Conservation (phyloP, 208 protist species). For the Leishmania amazonensis region DNA sequence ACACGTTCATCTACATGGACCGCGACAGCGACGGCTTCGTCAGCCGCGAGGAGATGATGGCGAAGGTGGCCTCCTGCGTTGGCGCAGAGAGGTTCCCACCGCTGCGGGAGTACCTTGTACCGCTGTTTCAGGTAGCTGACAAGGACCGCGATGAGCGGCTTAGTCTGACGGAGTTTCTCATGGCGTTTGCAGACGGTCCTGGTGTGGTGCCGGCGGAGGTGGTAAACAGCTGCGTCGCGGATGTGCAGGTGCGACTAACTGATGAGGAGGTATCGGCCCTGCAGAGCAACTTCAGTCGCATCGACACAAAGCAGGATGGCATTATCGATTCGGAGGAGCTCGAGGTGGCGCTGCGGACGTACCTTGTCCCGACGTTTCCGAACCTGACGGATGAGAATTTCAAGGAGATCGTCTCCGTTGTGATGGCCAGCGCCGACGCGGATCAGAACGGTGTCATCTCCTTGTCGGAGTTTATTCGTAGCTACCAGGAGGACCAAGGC, state of each 20-base stretch:
- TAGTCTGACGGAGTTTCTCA: conserved; percentile 76
- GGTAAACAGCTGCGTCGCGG: conserved; percentile 76
- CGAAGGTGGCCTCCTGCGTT: conserved; percentile 45
- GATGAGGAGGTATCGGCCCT: conserved; percentile 79
- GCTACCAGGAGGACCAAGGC: conserved; percentile 87
- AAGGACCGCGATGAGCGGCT: conserved; percentile 67
- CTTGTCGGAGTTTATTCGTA: conserved; percentile 86
- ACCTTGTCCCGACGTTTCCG: conserved; percentile 57
- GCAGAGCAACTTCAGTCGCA: conserved; percentile 73
- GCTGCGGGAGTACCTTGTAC: conserved; percentile 62
- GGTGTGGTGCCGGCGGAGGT: conserved; percentile 89
- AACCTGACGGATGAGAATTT: conserved; percentile 68
- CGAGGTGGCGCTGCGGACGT: conserved; percentile 48
- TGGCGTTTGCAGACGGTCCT: conserved; percentile 74
- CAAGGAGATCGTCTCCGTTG: conserved; percentile 72
- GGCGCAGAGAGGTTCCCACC: conserved; percentile 51
- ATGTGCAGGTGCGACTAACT: conserved; percentile 72
- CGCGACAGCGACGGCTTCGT: conserved; percentile 80
- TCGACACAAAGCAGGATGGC: conserved; percentile 75
- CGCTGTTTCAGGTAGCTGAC: conserved; percentile 78
- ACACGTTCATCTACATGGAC: conserved; percentile 91
- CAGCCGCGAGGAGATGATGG: conserved; percentile 54
- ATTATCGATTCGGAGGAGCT: conserved; percentile 78
- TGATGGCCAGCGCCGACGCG: conserved; percentile 74
- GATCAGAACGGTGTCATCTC: conserved; percentile 72